A percentile compares a stretch with the other conserved stretches of the same genome.
Conservation (phyloP, 1,284 basidiomycete genomes). For the Mycosarcoma mackinlayi region DNA sequence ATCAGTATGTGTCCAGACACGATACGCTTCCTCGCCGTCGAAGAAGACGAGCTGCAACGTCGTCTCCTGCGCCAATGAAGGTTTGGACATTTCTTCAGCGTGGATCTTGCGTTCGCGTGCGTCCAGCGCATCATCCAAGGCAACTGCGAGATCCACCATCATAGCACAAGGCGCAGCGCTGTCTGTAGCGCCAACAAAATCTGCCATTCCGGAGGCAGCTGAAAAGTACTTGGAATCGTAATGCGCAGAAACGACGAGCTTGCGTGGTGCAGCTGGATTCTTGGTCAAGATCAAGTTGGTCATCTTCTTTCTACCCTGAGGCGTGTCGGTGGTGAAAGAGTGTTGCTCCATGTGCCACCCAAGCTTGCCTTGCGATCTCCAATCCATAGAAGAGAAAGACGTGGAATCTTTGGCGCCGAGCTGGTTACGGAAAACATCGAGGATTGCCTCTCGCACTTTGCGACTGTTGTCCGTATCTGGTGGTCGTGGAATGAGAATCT, state of each 20-base stretch:
- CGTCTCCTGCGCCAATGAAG: conserved; percentile 74
- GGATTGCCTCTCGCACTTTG: conserved; percentile 49
- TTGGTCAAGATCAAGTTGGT: conserved; percentile 90
- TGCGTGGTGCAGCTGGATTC: conserved; percentile 85
- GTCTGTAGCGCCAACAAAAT: conserved; percentile 94
- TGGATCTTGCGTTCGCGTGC: conserved; percentile 37
- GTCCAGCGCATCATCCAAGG: conserved; percentile 60
- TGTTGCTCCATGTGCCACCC: conserved; percentile 62
- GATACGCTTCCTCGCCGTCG: conserved; percentile 97
- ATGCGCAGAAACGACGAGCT: conserved; percentile 90
- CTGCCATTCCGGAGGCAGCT: conserved; percentile 75
- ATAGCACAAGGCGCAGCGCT: conserved; percentile 95
- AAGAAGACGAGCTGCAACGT: conserved; percentile 96
- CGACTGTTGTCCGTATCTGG: conserved; percentile 58
- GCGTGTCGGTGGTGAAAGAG: conserved; percentile 73
- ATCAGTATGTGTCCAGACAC: conserved; percentile 87
- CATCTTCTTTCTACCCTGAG: conserved; percentile 82
- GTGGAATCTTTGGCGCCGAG: conserved; percentile 19
- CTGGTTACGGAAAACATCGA: conserved; percentile 42
- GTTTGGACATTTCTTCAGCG: conserved; percentile 4
- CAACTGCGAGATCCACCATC: conserved; percentile 64
- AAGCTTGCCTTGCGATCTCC: conserved; percentile 12
- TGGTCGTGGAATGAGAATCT: conserved; percentile 64
- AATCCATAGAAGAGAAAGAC: conserved; percentile 9
- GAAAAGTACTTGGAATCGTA: conserved; percentile 96